These are phyloP conservation scores for Gracilaria caudata DNA, from an alignment of 23 red algal species.

Conservation along the genomic window DNA sequence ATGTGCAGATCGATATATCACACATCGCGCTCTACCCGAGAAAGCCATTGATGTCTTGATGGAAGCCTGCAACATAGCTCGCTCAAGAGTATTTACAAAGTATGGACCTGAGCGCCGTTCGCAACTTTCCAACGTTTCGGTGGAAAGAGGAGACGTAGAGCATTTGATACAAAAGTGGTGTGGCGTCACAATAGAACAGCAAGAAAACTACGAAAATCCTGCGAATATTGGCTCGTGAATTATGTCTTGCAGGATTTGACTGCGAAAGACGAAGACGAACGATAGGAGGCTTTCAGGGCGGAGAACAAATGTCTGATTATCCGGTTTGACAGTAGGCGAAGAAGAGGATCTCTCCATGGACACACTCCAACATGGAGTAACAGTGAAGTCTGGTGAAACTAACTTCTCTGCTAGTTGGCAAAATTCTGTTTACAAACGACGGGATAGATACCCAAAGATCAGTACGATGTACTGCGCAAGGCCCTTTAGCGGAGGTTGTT, in stretches of 20 bases:
- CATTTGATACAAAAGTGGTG: slow-evolving; percentile 34
- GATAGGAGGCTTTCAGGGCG: too few relatives aligned
- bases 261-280: too few relatives aligned
- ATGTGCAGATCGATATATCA: slow-evolving; percentile 42
- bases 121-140: background rate
- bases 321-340: too few relatives aligned
- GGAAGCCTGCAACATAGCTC: slow-evolving; percentile 31
- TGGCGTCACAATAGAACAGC: slow-evolving; percentile 34
- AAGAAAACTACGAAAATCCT: background rate
- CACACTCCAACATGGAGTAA: too few relatives aligned
- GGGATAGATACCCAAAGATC: background rate
- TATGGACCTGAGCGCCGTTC: background rate
- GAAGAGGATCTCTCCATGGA: too few relatives aligned
- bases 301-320: too few relatives aligned
- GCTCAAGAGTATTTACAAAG: background rate
- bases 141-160: slow-evolving; percentile 32
- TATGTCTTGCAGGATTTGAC: too few relatives aligned
- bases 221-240: background rate
- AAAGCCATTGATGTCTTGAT: slow-evolving; percentile 54
- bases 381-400: background rate
- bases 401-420: background rate
- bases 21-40: slow-evolving; percentile 54
- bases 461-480: background rate
- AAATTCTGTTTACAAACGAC: background rate
- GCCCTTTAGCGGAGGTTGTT: too few relatives aligned